A percentile compares a stretch with the other conserved stretches of the same genome.
These are phyloP conservation scores for Cystobasidiaceae sp. DNA, from an alignment of 1,284 basidiomycete genomes.

Conservation along the genomic window DNA sequence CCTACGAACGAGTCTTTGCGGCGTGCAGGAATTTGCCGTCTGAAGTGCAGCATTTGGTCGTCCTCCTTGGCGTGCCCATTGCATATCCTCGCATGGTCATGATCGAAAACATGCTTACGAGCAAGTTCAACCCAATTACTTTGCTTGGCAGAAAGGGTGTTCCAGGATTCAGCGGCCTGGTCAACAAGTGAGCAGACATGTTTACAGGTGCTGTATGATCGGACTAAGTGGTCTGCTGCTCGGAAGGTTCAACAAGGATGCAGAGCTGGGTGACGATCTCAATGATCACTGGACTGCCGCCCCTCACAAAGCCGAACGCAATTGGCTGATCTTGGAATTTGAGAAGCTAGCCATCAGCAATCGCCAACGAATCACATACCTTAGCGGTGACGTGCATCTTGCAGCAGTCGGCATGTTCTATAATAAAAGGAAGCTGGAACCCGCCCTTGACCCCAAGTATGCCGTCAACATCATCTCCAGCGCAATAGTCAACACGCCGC, in stretches of 20 bases:
- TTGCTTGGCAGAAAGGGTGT: slow-evolving; percentile 58
- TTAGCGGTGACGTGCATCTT: slow-evolving; percentile 64
- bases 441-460: slow-evolving; percentile 66
- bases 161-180: slow-evolving; percentile 67
- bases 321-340: slow-evolving; percentile 75
- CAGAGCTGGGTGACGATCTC: slow-evolving; percentile 58
- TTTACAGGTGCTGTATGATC: slow-evolving; percentile 43
- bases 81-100: slow-evolving; percentile 90
- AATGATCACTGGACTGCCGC: slow-evolving; percentile 25
- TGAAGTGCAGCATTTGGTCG: slow-evolving; percentile 69
- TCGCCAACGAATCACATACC: slow-evolving; percentile 66
- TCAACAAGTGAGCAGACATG: slow-evolving; percentile 53
- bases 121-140: slow-evolving; percentile 74
- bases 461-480: slow-evolving; percentile 64
- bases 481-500: slow-evolving; percentile 51
- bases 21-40: slow-evolving; percentile 53
- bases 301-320: slow-evolving; percentile 60
- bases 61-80: slow-evolving; percentile 71
- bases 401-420: slow-evolving; percentile 28
- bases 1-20: slow-evolving; percentile 69
- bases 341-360: slow-evolving; percentile 63
- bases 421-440: slow-evolving; percentile 52
- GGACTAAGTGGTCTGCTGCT: slow-evolving; percentile 28
- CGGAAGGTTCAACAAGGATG: slow-evolving; percentile 73
- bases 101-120: slow-evolving; percentile 34